Evolutionary conservation across 768 basidiomycete species (phyloP).

Genomic region (Pholiota molesta): DNA sequence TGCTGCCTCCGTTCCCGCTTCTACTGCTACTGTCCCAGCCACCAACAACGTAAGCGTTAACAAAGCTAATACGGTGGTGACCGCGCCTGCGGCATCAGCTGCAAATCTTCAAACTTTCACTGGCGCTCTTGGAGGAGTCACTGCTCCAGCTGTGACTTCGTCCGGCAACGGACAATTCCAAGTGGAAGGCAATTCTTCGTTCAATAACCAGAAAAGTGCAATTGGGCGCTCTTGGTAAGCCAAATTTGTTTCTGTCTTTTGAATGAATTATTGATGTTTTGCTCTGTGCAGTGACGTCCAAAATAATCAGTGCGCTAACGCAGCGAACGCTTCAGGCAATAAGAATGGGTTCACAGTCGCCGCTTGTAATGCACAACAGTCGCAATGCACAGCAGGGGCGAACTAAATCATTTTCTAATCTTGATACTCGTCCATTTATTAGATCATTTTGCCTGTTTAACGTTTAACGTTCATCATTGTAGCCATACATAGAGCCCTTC

Average conservation of each 20-base stretch:
- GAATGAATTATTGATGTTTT: neutral
- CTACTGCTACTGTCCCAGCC: slow-evolving; percentile 8
- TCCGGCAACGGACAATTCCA: slow-evolving; percentile 47
- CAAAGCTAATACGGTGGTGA: slow-evolving; percentile 9
- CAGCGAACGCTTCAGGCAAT: slow-evolving; percentile 54
- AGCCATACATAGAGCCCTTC: slow-evolving; percentile 2
- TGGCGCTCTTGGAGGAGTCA: slow-evolving; percentile 47
- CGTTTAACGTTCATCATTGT: slow-evolving; percentile 6
- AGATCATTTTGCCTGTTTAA: slow-evolving; percentile 4
- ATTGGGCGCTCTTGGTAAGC: slow-evolving; percentile 50
- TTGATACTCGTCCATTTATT: neutral
- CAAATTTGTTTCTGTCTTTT: neutral
- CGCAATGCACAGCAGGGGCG: slow-evolving; percentile 37
- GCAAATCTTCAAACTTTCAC: slow-evolving; percentile 54
- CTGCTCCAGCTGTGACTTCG: slow-evolving; percentile 47
- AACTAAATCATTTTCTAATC: neutral
- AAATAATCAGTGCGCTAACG: slow-evolving; percentile 61
- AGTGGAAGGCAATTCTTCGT: slow-evolving; percentile 48
- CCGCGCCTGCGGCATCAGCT: slow-evolving; percentile 8
- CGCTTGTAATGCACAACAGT: slow-evolving; percentile 49
- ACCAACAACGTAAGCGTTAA: slow-evolving; percentile 13
- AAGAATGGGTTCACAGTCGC: slow-evolving; percentile 48
- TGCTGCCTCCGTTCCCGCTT: slow-evolving; percentile 10
- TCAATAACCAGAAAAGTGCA: slow-evolving; percentile 49
- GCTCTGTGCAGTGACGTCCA: slow-evolving; percentile 48